Evolutionary conservation across 2,329 filamentous ascomycete species (phyloP).

Genomic region (Chalara sp.): DNA sequence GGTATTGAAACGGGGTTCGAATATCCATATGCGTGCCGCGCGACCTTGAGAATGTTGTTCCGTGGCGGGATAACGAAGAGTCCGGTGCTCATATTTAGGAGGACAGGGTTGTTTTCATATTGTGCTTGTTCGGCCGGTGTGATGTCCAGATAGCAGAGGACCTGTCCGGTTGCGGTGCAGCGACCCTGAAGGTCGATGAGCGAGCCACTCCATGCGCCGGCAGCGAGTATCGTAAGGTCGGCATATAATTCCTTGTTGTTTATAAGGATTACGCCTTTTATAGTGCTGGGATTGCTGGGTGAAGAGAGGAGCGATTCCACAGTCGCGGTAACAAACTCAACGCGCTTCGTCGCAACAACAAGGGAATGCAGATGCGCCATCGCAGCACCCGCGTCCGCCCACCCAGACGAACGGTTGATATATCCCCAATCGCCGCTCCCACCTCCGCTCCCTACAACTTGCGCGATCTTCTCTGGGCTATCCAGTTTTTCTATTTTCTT

Average conservation of each 20-base stretch:
- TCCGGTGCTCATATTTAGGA: constrained; percentile 64
- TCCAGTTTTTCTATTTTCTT: constrained; percentile 33
- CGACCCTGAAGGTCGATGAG: constrained; percentile 73
- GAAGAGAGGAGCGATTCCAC: constrained; percentile 16
- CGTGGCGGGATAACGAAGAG: constrained; percentile 69
- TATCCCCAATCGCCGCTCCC: constrained; percentile 61
- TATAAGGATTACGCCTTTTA: constrained; percentile 51
- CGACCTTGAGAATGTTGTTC: constrained; percentile 48
- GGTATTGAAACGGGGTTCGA: constrained; percentile 31
- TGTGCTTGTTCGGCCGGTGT: constrained; percentile 61
- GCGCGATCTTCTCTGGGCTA: constrained; percentile 36
- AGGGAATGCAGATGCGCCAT: constrained; percentile 53
- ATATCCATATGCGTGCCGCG: constrained; percentile 54
- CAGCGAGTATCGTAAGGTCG: constrained; percentile 71
- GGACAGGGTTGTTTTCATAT: constrained; percentile 61
- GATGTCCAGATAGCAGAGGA: constrained; percentile 70
- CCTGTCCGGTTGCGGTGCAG: constrained; percentile 75
- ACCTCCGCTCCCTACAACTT: constrained; percentile 40
- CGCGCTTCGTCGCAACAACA: constrained; percentile 26
- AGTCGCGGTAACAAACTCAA: constrained; percentile 45
- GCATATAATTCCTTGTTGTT: constrained; percentile 47
- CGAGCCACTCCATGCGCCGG: constrained; percentile 79
- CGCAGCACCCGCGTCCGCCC: constrained; percentile 69
- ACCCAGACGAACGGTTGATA: constrained; percentile 67
- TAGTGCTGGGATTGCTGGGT: constrained; percentile 19